These are phyloP conservation scores for Diaporthe ilicicola DNA, from an alignment of 2,329 filamentous ascomycete genomes.

Conservation along the genomic window DNA sequence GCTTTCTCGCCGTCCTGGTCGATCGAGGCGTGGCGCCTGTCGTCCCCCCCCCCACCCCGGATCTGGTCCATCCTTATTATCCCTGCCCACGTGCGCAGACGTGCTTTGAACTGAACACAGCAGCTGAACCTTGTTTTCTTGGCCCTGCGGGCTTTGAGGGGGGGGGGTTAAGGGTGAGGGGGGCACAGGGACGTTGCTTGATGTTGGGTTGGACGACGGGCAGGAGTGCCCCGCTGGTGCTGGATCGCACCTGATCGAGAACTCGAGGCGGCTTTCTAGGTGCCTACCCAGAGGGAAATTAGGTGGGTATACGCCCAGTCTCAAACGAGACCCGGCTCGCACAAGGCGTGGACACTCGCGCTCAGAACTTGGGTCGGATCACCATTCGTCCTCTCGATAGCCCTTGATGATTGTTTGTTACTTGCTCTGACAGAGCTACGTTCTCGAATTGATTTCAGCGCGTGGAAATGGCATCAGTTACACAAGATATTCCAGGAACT, in stretches of 20 bases:
- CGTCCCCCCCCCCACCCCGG: too few relatives aligned
- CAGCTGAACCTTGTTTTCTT: background rate
- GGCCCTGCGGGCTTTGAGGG: too few relatives aligned
- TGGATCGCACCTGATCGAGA: too few relatives aligned
- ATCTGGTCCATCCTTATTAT: constrained; percentile 12
- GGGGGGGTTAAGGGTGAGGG: background rate
- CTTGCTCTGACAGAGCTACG: too few relatives aligned
- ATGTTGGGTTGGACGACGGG: background rate
- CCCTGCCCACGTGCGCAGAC: background rate
- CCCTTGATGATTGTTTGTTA: too few relatives aligned
- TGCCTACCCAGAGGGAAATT: background rate
- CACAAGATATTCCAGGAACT: too few relatives aligned
- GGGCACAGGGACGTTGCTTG: background rate
- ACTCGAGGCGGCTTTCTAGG: too few relatives aligned
- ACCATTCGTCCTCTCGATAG: too few relatives aligned
- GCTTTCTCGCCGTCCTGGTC: background rate
- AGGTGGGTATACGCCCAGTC: background rate
- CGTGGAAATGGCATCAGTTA: too few relatives aligned
- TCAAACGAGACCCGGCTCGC: background rate
- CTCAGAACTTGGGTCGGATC: too few relatives aligned
- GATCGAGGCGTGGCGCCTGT: constrained; percentile 8
- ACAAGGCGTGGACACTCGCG: background rate
- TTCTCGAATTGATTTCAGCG: too few relatives aligned
- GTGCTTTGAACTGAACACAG: background rate
- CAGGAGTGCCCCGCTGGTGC: too few relatives aligned